Evolutionary conservation across 495 filamentous ascomycete genomes (phyloP).

Genomic region (Penicillium simplicissimum): DNA sequence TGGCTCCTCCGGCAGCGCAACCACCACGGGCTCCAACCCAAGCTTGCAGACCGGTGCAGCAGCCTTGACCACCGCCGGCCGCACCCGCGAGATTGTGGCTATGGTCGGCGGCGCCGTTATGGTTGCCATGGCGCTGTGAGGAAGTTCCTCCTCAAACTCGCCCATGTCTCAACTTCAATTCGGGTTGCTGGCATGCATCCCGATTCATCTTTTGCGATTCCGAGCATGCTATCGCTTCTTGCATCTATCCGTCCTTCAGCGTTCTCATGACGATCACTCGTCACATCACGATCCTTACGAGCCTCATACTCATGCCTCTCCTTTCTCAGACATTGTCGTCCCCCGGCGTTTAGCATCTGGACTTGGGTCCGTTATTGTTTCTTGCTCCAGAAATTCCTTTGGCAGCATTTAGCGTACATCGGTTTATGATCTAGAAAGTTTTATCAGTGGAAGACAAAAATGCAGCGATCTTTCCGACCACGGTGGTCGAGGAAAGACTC

Average conservation of each 20-base stretch:
- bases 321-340: constrained; percentile 12
- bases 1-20: constrained; percentile 21
- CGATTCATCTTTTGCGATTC: background rate
- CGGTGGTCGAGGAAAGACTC: background rate
- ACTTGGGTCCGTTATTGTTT: background rate
- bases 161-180: background rate
- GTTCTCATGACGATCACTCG: constrained; percentile 11
- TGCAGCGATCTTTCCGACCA: background rate
- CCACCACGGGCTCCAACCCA: constrained; percentile 30
- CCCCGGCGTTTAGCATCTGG: constrained; percentile 3
- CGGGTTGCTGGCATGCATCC: background rate
- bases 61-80: constrained; percentile 30
- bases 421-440: background rate
- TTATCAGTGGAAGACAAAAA: constrained; percentile 1
- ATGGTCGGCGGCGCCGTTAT: constrained; percentile 47
- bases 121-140: constrained; percentile 41
- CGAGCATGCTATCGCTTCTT: constrained; percentile 8
- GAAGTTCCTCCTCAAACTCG: background rate
- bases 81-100: constrained; percentile 42
- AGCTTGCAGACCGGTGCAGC: constrained; percentile 47
- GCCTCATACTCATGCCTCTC: constrained; percentile 24
- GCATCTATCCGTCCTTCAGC: constrained; percentile 14
- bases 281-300: constrained; percentile 33
- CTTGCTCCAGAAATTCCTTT: background rate
- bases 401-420: constrained; percentile 2